These are phyloP conservation scores for Fusarium buxicola DNA, from an alignment of 2,329 filamentous ascomycete species.

Conservation along the genomic window DNA sequence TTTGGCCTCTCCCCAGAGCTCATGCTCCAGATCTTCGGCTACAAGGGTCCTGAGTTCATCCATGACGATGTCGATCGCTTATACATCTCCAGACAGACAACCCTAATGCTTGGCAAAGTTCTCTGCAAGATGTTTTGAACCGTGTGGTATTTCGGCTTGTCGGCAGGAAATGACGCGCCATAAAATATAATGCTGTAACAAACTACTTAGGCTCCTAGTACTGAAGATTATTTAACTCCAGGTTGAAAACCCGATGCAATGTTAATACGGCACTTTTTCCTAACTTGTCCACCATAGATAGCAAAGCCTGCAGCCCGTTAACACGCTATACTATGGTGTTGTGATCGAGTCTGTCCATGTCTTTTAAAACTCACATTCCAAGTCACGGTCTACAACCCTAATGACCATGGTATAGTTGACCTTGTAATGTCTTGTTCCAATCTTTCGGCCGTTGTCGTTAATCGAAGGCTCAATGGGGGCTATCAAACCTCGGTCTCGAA, in stretches of 20 bases:
- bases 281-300: fast-evolving
- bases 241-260: neutral
- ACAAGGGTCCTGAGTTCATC: too few species aligned
- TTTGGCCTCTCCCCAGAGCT: too few species aligned
- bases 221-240: neutral
- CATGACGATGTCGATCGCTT: too few species aligned
- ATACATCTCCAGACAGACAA: too few species aligned
- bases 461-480: neutral
- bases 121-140: too few species aligned
- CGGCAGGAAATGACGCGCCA: too few species aligned
- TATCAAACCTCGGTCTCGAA: neutral
- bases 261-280: neutral
- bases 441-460: fast-evolving
- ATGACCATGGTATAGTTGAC: neutral
- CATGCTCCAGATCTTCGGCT: too few species aligned
- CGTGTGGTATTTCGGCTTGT: too few species aligned
- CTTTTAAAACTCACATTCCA: conserved; percentile 6
- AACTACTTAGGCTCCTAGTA: too few species aligned
- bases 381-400: neutral
- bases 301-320: neutral
- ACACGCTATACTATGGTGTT: neutral
- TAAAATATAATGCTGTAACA: too few species aligned
- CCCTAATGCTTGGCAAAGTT: too few species aligned
- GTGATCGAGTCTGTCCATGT: too few species aligned
- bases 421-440: neutral